Percentiles rank a stretch among this genome's conserved stretches.
These are phyloP conservation scores for Heterobasidion annosum DNA, from an alignment of 1,284 basidiomycete species.

Conservation along the genomic window DNA sequence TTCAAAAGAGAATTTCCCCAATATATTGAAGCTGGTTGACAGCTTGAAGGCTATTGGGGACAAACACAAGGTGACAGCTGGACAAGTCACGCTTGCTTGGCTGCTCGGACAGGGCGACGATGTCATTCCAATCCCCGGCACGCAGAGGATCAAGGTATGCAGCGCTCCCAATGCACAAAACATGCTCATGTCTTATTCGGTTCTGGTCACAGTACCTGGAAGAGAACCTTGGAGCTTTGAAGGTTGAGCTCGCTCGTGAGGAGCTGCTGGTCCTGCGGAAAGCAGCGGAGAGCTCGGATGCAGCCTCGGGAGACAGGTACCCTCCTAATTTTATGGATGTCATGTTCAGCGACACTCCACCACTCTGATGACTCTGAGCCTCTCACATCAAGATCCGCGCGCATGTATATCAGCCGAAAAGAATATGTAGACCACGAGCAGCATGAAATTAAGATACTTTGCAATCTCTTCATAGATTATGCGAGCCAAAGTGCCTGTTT, in stretches of 20 bases:
- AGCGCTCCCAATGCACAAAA: background rate
- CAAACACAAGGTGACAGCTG: constrained; percentile 37
- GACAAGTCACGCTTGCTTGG: constrained; percentile 57
- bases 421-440: too few relatives aligned
- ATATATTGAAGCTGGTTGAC: constrained; percentile 44
- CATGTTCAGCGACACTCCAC: background rate
- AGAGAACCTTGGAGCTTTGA: constrained; percentile 19
- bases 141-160: constrained; percentile 29
- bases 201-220: constrained; percentile 17
- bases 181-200: background rate
- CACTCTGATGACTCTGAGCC: background rate
- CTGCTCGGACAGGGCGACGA: constrained; percentile 42
- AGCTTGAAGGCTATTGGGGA: constrained; percentile 33
- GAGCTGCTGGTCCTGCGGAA: background rate
- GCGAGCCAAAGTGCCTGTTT: too few relatives aligned
- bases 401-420: too few relatives aligned
- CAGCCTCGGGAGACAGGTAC: background rate
- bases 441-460: too few relatives aligned
- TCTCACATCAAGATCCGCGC: too few relatives aligned
- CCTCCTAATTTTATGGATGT: background rate
- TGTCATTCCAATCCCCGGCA: constrained; percentile 48
- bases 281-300: background rate
- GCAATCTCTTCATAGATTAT: too few relatives aligned
- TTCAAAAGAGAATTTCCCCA: constrained; percentile 43
- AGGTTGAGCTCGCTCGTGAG: background rate